Conservation (phyloP, 805 yeast genomes). For the Saturnispora halmiae region DNA sequence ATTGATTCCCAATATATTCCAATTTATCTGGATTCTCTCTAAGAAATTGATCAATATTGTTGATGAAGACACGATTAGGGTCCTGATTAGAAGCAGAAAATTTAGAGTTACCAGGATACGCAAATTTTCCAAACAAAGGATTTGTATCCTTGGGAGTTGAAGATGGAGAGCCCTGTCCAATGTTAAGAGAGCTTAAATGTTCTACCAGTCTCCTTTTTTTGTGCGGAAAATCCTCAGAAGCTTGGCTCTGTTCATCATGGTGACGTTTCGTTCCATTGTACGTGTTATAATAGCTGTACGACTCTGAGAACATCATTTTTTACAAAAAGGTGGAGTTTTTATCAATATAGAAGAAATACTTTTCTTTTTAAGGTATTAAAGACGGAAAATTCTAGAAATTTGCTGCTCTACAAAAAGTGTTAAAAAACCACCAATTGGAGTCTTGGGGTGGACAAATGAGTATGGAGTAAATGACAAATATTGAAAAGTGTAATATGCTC, state of each 20-base stretch:
- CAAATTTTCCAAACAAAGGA: constrained; percentile 12
- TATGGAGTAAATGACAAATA: no score
- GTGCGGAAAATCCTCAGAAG: not conserved
- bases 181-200: constrained; percentile 5
- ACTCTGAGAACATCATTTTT: constrained; percentile 8
- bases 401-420: no score
- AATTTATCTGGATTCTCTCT: constrained; percentile 18
- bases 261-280: constrained; percentile 9
- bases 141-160: not conserved
- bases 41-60: constrained; percentile 19
- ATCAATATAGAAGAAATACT: no score
- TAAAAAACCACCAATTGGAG: no score
- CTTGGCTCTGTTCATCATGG: constrained; percentile 5
- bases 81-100: constrained; percentile 6
- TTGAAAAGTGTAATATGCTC: no score
- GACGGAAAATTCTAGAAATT: not conserved
- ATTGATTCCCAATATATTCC: constrained; percentile 13
- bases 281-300: constrained; percentile 8
- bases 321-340: not conserved
- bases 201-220: constrained; percentile 6
- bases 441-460: no score
- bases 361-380: not conserved
- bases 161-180: not conserved
- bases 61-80: constrained; percentile 15
- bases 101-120: no score